Percentiles rank a stretch among this genome's conserved stretches.
Evolutionary conservation across 78 protist genomes (phyloP).

Genomic region (Tieghemostelium lacteum): DNA sequence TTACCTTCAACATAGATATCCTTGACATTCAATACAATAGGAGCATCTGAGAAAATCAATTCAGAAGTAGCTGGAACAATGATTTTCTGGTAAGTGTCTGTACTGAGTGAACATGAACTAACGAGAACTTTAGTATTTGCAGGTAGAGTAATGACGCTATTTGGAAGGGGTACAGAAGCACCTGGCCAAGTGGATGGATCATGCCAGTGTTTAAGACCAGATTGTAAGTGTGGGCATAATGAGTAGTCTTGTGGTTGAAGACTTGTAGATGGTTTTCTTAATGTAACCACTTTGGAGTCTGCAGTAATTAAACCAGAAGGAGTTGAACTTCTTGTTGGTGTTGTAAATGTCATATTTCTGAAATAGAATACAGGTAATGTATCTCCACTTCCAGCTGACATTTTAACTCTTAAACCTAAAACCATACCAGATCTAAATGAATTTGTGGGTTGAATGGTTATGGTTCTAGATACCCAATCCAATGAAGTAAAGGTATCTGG

Average conservation of each 20-base stretch:
- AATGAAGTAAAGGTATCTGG: not conserved
- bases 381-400: not conserved
- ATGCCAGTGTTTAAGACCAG: conserved; percentile 64
- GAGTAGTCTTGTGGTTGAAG: conserved; percentile 1
- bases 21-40: conserved; percentile 20
- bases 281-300: conserved; percentile 7
- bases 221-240: conserved; percentile 36
- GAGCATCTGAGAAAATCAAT: conserved; percentile 38
- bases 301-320: not conserved
- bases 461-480: too few relatives aligned
- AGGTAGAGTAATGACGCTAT: conserved; percentile 35
- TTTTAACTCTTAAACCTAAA: not conserved
- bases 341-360: conserved; percentile 33
- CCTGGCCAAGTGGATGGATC: conserved; percentile 59
- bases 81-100: conserved; percentile 19
- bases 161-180: conserved; percentile 48
- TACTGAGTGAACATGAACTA: conserved; percentile 40
- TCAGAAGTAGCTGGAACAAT: conserved; percentile 22
- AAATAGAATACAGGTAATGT: not conserved
- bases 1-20: conserved; percentile 50
- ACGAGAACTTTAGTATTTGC: conserved; percentile 33
- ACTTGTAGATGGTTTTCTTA: conserved; percentile 7
- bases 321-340: not conserved
- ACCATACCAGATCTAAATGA: conserved; percentile 7
- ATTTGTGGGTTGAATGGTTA: not conserved